A percentile compares a stretch with the other conserved stretches of the same genome.
Evolutionary conservation across 257 asterid species (phyloP).

Genomic region (Forsythia suspensa): DNA sequence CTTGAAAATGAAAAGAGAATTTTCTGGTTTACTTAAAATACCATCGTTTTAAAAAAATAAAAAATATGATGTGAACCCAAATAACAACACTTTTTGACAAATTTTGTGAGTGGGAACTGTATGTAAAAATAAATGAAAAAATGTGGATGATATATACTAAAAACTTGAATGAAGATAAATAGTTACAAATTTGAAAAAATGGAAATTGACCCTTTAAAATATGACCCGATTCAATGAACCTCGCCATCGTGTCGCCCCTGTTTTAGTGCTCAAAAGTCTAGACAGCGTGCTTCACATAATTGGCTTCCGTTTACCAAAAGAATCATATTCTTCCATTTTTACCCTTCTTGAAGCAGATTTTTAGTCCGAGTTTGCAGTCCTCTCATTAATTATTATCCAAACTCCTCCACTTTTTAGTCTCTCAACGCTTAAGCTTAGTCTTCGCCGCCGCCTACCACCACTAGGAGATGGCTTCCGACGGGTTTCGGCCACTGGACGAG

Average conservation of each 20-base stretch:
- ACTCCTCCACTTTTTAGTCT: not conserved
- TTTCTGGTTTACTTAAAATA: not conserved
- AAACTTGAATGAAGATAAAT: no score
- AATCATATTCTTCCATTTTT: slow-evolving; percentile 10
- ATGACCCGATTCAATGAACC: slow-evolving; percentile 28
- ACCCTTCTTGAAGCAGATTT: not conserved
- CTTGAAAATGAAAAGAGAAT: slow-evolving; percentile 25
- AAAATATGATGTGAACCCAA: no score
- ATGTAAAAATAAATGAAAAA: no score
- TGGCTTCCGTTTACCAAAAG: not conserved
- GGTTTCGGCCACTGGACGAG: slow-evolving; percentile 73
- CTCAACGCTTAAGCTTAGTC: not conserved
- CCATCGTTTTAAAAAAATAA: no score
- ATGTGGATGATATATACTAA: no score
- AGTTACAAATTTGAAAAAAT: no score
- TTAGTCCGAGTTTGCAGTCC: slow-evolving; percentile 7
- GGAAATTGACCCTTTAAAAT: no score
- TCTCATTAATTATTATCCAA: not conserved
- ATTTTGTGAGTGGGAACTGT: no score
- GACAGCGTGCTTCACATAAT: not conserved
- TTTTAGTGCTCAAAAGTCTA: not conserved
- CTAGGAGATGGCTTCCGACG: slow-evolving; percentile 49
- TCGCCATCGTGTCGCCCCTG: not conserved
- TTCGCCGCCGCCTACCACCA: slow-evolving; percentile 14
- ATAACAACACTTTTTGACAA: no score